phyloP scores from a whole-genome alignment of 176 grass and related monocot genomes.

The Cymbopogon citratus region DNA sequence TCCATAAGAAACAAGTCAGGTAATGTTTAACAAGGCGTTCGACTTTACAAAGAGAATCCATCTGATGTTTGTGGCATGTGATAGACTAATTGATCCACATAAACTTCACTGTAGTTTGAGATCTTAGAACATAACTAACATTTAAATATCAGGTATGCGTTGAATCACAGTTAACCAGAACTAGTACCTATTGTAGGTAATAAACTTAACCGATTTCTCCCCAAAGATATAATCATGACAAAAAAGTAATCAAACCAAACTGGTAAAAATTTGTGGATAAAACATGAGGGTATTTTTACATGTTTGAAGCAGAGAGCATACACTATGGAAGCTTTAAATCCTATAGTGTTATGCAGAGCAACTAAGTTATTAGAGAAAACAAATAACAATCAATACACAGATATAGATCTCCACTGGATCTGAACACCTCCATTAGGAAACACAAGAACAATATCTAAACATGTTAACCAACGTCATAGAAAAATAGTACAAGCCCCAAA shows the following conservation, averaged over 20 bases:
- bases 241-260: neutral
- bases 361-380: neutral
- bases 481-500: neutral
- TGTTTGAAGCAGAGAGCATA: neutral
- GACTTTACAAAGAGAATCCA: neutral
- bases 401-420: neutral
- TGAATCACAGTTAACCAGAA: neutral
- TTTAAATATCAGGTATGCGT: neutral
- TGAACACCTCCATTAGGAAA: neutral
- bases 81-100: neutral
- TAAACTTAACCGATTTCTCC: neutral
- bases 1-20: slow-evolving; percentile 6
- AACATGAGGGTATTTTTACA: neutral
- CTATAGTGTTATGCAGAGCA: neutral
- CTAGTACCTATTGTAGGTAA: neutral
- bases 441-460: neutral
- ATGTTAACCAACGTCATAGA: neutral
- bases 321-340: neutral
- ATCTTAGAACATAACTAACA: neutral
- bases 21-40: neutral
- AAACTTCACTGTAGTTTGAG: neutral
- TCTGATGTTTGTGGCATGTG: neutral
- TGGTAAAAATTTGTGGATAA: neutral
- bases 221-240: neutral
- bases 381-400: neutral